Base-by-base conservation (phyloP, 768 basidiomycete genomes). In the Punctularia strigosozonata region DNA sequence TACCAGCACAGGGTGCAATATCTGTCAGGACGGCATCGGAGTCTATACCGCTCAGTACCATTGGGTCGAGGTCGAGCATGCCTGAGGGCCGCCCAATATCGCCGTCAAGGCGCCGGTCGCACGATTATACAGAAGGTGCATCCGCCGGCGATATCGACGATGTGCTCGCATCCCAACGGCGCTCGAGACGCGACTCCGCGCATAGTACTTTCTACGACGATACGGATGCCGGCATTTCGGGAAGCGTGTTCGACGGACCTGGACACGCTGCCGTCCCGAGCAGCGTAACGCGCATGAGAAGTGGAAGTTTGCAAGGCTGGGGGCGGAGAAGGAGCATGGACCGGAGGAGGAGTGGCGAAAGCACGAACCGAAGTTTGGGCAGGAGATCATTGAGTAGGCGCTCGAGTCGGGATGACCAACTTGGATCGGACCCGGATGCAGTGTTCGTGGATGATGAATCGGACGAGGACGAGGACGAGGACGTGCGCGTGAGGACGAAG, bases 61-160 rank as follows among this genome's bases (percentile, higher is more conserved):
- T n/a, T n/a, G n/a, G n/a, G n/a, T n/a, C n/a, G n/a, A n/a, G n/a
- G 21, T n/a, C 8, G n/a, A 28, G n/a, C 26, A n/a, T 28, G 26
- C 26, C 8, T 28, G 8, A n/a, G 26, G 26, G n/a, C 26, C 8
- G 26, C 8, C 8, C 26, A 28, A 8, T 8, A 8, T 28, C 8
- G 8, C 8, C n/a, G n/a, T n/a, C 8, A 28, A 12, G 36, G 10
- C 36, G 13, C 6, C 36, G 12, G 36, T 37, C 36, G 6, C 43
- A 66, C 46, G 88, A 91, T 61, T 91, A 91, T 55, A 89, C 88
- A 1, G 88, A 91, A 49, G 87, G 86, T 28, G 88, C 88, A 24
- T 80, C 83, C 8, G 65, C 75, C 5, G 63, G 75, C 22, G 88
- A 88, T 43, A 87, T 92, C 31, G 58, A 72, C 42, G 57, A 65